Evolutionary conservation across 768 basidiomycete genomes (phyloP).

Genomic region (Podaxis mareebaensis): DNA sequence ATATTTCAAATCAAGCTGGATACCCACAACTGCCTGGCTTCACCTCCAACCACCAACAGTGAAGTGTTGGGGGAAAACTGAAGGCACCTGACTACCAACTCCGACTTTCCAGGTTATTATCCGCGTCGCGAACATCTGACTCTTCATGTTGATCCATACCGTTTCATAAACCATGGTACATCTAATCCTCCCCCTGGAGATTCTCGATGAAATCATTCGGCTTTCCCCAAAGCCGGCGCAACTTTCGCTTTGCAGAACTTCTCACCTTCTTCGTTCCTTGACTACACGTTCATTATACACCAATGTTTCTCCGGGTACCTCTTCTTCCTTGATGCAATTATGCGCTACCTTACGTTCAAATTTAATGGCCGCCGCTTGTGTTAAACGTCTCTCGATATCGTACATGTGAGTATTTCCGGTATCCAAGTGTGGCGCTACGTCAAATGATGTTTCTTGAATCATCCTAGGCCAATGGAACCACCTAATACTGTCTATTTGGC

Average conservation of each 20-base stretch:
- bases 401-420: constrained; percentile 31
- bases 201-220: constrained; percentile 34
- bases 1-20: not conserved
- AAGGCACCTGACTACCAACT: not conserved
- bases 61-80: not conserved
- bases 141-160: constrained; percentile 1
- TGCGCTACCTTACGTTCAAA: constrained; percentile 34
- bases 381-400: constrained; percentile 32
- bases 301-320: constrained; percentile 31
- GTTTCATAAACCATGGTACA: constrained; percentile 7
- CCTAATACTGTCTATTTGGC: constrained; percentile 23
- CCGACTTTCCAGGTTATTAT: not conserved
- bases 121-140: not conserved
- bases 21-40: not conserved
- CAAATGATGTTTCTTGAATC: not conserved
- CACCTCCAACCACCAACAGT: not conserved
- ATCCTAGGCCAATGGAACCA: constrained; percentile 19
- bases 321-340: constrained; percentile 30
- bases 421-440: not conserved
- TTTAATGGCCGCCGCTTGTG: constrained; percentile 26
- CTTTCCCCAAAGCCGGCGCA: constrained; percentile 28
- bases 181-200: constrained; percentile 33
- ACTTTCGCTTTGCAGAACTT: constrained; percentile 34
- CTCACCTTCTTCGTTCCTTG: constrained; percentile 33
- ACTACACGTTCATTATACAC: constrained; percentile 34